Percentiles rank a stretch among this genome's conserved stretches.
Conservation (phyloP, 306 rosid genomes). For the Cicer judaicum region DNA sequence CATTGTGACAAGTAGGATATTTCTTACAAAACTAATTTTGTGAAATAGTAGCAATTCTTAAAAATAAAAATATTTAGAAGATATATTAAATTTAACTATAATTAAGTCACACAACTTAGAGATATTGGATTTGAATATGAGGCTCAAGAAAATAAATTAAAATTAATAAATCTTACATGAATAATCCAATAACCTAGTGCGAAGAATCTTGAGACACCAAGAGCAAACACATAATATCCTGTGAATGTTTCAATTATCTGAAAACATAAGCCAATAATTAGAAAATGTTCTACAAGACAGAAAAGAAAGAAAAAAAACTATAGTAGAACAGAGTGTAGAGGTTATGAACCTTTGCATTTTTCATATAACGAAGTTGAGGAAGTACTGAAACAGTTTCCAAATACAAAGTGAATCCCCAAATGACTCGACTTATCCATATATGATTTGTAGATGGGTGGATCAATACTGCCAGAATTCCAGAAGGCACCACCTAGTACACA, state of each 20-base stretch:
- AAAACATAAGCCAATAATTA: slow-evolving; percentile 30
- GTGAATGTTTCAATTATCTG: slow-evolving; percentile 90
- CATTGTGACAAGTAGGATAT: background rate
- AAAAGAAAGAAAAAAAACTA: background rate
- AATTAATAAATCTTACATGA: slow-evolving; percentile 50
- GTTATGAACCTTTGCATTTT: slow-evolving; percentile 73
- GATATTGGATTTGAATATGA: too few species aligned
- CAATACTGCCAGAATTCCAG: slow-evolving; percentile 53
- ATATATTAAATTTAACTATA: too few species aligned
- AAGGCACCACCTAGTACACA: slow-evolving; percentile 61
- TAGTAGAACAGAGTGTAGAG: background rate
- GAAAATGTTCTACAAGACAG: background rate
- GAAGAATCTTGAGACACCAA: slow-evolving; percentile 83
- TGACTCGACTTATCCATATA: slow-evolving; percentile 16
- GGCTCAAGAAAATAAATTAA: background rate
- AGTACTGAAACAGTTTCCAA: slow-evolving; percentile 75
- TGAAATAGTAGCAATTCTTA: background rate
- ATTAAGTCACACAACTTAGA: too few species aligned
- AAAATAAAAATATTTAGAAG: too few species aligned
- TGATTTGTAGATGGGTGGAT: slow-evolving; percentile 42
- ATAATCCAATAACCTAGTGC: slow-evolving; percentile 74
- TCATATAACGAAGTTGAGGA: slow-evolving; percentile 81
- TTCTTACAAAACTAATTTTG: too few species aligned
- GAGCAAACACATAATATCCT: slow-evolving; percentile 81
- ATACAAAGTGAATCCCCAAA: slow-evolving; percentile 70